Evolutionary conservation across 2,329 filamentous ascomycete species (phyloP), one percentile per base, ranked within the genome.

Genomic region (Trichoderma citrinoviride): DNA sequence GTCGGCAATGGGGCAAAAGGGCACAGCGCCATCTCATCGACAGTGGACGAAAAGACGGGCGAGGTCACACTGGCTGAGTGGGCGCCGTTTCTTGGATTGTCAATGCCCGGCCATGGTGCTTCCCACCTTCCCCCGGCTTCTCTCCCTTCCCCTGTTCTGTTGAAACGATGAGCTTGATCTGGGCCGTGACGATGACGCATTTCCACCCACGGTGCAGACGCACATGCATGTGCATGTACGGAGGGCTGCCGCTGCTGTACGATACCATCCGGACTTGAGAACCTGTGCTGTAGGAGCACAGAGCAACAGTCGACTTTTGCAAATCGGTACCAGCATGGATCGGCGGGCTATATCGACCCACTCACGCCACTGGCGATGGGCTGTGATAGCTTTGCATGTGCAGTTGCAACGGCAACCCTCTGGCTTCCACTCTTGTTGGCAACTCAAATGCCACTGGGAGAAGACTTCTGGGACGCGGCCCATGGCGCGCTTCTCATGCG

Each of bases 311-410:
- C 21, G 44, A 27, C 25, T 49, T 60, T 50, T 49, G 58, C 58
- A 43, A 53, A 61, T 61, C 58, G 49, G 58, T 46, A 61, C 49
- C 58, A 49, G 40, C 37, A 37, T 61, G 49, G 58, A 61, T 61
- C 58, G 58, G 49, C 58, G 58, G 47, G 49, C 57, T 61, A 61
- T 53, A 61, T 61, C 58, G 58, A 53, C 58, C 58, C 58, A 61
- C 58, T 53, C 41, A 23, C 47, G 58, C 37, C 15, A n/a, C 25
- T 54, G 47, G 58, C 58, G 58, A 61, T 54, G 58, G 40, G 49
- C 58, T 53, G 58, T 61, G 58, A 61, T 61, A 46, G 44, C 58
- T 61, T 44, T 61, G 49, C 58, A 61, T 46, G 33, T 23, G 58
- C 58, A 61, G 49, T 61, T 54, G 58, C 58, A 61, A 37, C 47